Evolutionary conservation across 345 rosid genomes (phyloP), one percentile per base, ranked within the genome.

Genomic region (Rhizophora mangle): DNA sequence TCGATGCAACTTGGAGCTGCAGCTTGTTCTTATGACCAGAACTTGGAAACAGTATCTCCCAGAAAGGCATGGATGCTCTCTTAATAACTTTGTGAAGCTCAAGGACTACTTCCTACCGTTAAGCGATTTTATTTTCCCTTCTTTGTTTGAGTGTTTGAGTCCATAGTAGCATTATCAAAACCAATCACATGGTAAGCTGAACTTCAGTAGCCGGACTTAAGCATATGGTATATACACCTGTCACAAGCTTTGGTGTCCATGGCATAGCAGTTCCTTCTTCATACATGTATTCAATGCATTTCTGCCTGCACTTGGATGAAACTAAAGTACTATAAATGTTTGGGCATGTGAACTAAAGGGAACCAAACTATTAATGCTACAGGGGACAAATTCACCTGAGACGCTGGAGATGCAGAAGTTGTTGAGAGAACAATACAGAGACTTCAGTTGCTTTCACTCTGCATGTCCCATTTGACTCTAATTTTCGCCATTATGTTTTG

Each of bases 1-100:
- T 85, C 88, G 0, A 82, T 79, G 86, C 84, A 85, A 80, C 84
- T 85, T 54, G 85, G 86, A 27, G 79, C 88, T 29, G 84, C 88
- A 6, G 72, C 79, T 57, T 74, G 72, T 64, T 67, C 77, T 47
- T 53, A 69, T 51, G 71, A 68, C 36, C 47, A 32, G 16, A 74
- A 79, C 69, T 52, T 53, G 34, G 63, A 58, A 57, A 29, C 71
- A 30, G 60, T 57, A 65, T 51, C 83, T 31, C 60, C 70, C 22
- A 31, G 10, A 61, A 81, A 76, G 69, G 64, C 61, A 55, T 78
- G 80, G 84, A 82, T 73, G 39, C 60, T 65, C 10, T 31, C 43
- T 18, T 20, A 37, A 24, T 64, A 26, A n/a, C n/a, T 63, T 70
- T 3, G 37, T 37, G 16, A 71, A 36, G 31, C 52, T 54, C 59